phyloP scores from a whole-genome alignment of 495 filamentous ascomycete species.

The Penicillium silybi region DNA sequence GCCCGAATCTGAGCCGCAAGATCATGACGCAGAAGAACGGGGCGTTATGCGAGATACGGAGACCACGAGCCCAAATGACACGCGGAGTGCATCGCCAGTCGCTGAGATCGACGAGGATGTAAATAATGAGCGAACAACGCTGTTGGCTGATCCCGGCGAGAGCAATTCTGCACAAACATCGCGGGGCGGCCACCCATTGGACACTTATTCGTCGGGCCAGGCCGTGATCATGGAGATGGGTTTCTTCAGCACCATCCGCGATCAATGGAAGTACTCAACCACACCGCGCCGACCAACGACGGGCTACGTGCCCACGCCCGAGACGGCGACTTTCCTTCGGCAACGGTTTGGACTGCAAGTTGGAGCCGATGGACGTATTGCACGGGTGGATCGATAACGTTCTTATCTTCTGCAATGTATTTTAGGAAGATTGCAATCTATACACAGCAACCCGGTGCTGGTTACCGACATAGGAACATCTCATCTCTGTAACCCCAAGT shows the following conservation, averaged over 20 bases:
- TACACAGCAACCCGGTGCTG: constrained; percentile 6
- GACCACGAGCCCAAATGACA: constrained; percentile 7
- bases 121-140: constrained; percentile 41
- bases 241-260: constrained; percentile 60
- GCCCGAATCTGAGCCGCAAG: constrained; percentile 42
- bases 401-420: constrained; percentile 5
- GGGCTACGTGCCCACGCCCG: constrained; percentile 30
- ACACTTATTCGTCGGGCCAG: constrained; percentile 63
- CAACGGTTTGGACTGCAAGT: constrained; percentile 42
- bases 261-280: constrained; percentile 52
- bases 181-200: constrained; percentile 46
- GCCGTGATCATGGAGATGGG: constrained; percentile 66
- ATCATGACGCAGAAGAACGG: constrained; percentile 80
- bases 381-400: constrained; percentile 25
- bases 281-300: constrained; percentile 23
- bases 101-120: constrained; percentile 23
- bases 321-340: constrained; percentile 42
- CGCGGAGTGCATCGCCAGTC: not conserved
- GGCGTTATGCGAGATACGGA: constrained; percentile 55
- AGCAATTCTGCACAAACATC: constrained; percentile 22
- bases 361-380: constrained; percentile 36
- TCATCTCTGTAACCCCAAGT: not conserved
- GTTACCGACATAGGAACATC: not conserved
- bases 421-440: constrained; percentile 4
- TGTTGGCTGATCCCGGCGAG: constrained; percentile 42